Conservation (phyloP, 2,329 filamentous ascomycete species). For the Fusarium sp. region DNA sequence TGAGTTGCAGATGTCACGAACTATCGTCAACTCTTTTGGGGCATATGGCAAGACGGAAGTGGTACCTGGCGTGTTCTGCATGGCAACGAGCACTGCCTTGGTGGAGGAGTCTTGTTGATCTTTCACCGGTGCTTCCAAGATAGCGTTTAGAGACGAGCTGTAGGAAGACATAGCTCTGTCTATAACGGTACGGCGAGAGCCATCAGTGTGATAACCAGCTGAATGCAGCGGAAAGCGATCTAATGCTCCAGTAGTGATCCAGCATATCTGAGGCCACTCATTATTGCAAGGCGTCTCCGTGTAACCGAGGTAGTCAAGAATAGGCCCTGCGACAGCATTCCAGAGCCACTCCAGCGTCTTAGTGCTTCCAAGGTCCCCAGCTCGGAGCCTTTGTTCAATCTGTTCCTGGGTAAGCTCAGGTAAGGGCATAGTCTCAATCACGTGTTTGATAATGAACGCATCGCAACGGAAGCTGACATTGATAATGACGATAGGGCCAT, state of each 20-base stretch:
- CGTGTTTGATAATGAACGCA: not conserved
- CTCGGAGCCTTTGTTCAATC: rapidly evolving
- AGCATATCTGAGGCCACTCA: not conserved
- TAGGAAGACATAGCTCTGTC: not conserved
- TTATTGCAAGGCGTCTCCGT: rapidly evolving
- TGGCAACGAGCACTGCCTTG: not conserved
- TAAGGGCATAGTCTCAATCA: not conserved
- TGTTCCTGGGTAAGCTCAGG: rapidly evolving
- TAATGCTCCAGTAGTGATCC: not conserved
- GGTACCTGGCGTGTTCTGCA: not conserved
- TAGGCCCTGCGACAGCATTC: not conserved
- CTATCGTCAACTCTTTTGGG: not conserved
- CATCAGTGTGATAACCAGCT: not conserved
- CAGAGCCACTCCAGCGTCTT: not conserved
- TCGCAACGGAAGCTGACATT: not conserved
- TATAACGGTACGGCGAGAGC: not conserved
- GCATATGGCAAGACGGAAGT: not conserved
- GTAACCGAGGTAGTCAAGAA: rapidly evolving
- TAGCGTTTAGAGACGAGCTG: not conserved
- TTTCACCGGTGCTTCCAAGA: not conserved
- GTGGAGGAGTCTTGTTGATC: rapidly evolving
- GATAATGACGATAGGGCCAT: not conserved
- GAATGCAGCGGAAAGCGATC: not conserved
- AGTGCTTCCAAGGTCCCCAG: not conserved
- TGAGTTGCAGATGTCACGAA: rapidly evolving